Base-by-base conservation (phyloP, 1,284 basidiomycete species). In the Rhodotorula sp. region DNA sequence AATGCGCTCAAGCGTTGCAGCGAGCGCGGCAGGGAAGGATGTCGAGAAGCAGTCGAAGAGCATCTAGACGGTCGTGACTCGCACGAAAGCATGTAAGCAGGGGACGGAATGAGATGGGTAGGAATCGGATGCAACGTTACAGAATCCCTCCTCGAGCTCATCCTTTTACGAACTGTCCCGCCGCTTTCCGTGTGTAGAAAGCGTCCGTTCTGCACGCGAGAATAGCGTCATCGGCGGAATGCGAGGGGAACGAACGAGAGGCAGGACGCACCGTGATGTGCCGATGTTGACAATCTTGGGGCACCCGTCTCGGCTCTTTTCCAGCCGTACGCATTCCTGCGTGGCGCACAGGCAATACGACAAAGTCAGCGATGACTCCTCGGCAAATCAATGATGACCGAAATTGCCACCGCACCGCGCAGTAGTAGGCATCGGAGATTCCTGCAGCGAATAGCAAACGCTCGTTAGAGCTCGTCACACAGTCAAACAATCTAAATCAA, bases 211-310 rank as follows among this genome's bases (percentile, higher is more conserved):
- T 84, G 77, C 89, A 91, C 1, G 59, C 39, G 29, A 39, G 0
- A 10, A 22, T 4, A 47, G 20, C 10, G 20, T 20, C 22, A 15
- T 7, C 17, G 27, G 30, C 11, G n/a, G 22, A 32, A 44, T 39
- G 11, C 8, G 10, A n/a, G 10, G 22, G 39, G 29, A 29, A 10
- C 34, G 51, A 47, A 22, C 17, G 8, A 39, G 24, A 29, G 27
- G 17, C 22, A 10, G 1, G 22, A 65, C 64, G 51, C 32, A 65
- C 64, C 64, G 59, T 32, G 72, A 73, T 24, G 91, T 90, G 70
- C 94, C 94, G 27, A 96, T 84, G 78, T 99, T 99, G 77, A 99
- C 93, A 75, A 99, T 96, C 85, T 98, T 97, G 2, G 94, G 94
- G 83, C 96, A 99, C 0, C 96, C 96, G 79, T 99, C 96, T 44